Evolutionary conservation across 495 filamentous ascomycete genomes (phyloP).

Genomic region (Elasticomyces elasticus): DNA sequence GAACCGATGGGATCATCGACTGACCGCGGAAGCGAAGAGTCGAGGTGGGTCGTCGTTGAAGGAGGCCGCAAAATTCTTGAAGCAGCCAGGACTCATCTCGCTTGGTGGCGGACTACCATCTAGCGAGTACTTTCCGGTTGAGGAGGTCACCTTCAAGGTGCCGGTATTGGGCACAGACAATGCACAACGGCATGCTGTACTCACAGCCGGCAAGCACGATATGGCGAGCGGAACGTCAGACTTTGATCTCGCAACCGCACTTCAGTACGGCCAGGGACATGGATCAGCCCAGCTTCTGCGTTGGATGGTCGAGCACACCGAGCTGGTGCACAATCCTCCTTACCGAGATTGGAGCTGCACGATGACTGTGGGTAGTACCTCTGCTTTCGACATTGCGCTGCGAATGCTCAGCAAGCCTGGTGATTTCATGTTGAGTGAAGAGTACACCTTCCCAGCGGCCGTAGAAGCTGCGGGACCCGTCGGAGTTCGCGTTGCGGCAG

Average conservation of each 20-base stretch:
- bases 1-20: conserved; percentile 66
- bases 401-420: conserved; percentile 65
- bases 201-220: conserved; percentile 74
- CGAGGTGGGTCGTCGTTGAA: conserved; percentile 48
- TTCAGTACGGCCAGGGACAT: conserved; percentile 83
- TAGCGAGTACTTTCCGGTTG: conserved; percentile 79
- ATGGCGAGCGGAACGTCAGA: conserved; percentile 51
- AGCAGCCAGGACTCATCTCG: conserved; percentile 65
- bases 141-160: conserved; percentile 57
- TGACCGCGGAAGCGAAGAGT: conserved; percentile 44
- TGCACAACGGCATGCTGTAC: conserved; percentile 25
- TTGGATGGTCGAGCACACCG: conserved; percentile 88
- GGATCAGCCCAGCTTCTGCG: conserved; percentile 79
- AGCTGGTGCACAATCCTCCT: conserved; percentile 59
- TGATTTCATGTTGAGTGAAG: conserved; percentile 70
- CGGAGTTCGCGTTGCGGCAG: conserved; percentile 60
- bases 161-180: conserved; percentile 49
- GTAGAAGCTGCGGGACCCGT: conserved; percentile 72
- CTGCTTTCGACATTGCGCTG: conserved; percentile 62
- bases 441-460: conserved; percentile 75
- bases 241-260: conserved; percentile 68
- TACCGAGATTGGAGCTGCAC: conserved; percentile 78
- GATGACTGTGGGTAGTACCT: conserved; percentile 68
- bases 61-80: conserved; percentile 62
- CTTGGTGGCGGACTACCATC: conserved; percentile 88